A percentile compares a stretch with the other conserved stretches of the same genome.
phyloP scores from a whole-genome alignment of 148 eudicot genomes.

The Bassia scoparia region DNA sequence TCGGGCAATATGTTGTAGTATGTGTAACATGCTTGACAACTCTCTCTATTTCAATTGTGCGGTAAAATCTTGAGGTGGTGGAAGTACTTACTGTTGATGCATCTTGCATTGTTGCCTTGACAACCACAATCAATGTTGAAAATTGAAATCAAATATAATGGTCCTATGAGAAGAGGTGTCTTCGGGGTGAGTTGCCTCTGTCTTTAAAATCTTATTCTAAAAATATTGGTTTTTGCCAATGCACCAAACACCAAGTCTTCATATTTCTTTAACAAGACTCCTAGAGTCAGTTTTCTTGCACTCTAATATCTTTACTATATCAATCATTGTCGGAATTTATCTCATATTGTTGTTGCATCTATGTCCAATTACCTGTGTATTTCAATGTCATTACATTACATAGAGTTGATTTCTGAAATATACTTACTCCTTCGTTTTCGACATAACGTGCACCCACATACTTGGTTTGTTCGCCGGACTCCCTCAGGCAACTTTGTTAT shows the following conservation, averaged over 20 bases:
- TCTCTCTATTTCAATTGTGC: constrained; percentile 57
- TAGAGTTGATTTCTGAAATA: too few relatives aligned
- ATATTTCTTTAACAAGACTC: not conserved
- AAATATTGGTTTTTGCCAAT: not conserved
- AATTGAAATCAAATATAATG: constrained; percentile 75
- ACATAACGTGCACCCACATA: too few relatives aligned
- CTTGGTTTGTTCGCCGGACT: too few relatives aligned
- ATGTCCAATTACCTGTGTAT: too few relatives aligned
- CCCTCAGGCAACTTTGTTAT: too few relatives aligned
- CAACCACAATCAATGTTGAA: constrained; percentile 62
- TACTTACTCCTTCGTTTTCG: too few relatives aligned
- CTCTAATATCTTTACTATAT: too few relatives aligned
- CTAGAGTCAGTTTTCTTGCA: too few relatives aligned
- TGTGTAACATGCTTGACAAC: constrained; percentile 4
- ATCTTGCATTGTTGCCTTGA: constrained; percentile 77
- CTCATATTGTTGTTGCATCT: too few relatives aligned
- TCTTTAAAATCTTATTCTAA: not conserved
- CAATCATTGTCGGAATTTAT: too few relatives aligned
- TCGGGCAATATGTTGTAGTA: not conserved
- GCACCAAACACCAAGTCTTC: not conserved
- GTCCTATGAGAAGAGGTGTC: constrained; percentile 72
- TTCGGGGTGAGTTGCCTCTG: constrained; percentile 62
- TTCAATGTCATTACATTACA: too few relatives aligned
- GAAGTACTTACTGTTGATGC: constrained; percentile 81
- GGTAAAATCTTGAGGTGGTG: constrained; percentile 93